Evolutionary conservation across 73 alveolate genomes (phyloP).

Genomic region (Stentor coeruleus): DNA sequence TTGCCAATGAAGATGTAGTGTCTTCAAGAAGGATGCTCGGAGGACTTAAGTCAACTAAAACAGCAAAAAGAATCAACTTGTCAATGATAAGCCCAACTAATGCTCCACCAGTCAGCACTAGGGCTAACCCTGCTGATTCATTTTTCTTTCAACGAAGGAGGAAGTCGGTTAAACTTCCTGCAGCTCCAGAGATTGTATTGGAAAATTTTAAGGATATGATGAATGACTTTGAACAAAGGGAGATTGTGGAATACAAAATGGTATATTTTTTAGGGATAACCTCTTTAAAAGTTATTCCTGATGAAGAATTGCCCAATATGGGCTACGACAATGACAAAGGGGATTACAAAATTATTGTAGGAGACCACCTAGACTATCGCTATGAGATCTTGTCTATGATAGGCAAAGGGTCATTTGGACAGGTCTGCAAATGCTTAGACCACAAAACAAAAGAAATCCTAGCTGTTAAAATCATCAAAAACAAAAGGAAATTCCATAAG

Average conservation of each 20-base stretch:
- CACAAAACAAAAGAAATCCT: slow-evolving; percentile 77
- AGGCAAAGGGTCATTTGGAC: slow-evolving; percentile 97
- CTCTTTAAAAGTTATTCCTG: not conserved
- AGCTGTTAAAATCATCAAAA: slow-evolving; percentile 86
- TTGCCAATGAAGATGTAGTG: not conserved
- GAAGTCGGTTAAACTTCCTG: not conserved
- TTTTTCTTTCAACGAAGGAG: not conserved
- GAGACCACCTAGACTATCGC: slow-evolving; percentile 87
- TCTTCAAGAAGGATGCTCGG: not conserved
- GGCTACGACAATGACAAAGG: slow-evolving; percentile 91
- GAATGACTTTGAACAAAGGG: not conserved
- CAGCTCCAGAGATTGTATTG: not conserved
- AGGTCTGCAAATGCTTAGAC: slow-evolving; percentile 86
- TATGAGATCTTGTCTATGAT: slow-evolving; percentile 80
- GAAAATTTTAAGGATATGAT: not conserved
- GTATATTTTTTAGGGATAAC: not conserved
- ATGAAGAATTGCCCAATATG: slow-evolving; percentile 26
- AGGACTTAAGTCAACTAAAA: not conserved
- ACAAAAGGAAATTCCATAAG: slow-evolving; percentile 81
- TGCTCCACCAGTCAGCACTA: not conserved
- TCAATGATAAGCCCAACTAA: not conserved
- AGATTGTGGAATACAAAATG: not conserved
- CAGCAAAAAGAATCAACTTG: not conserved
- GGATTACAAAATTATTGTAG: slow-evolving; percentile 66
- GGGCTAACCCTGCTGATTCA: not conserved